These are phyloP conservation scores for Solanum bulbocastanum DNA, from an alignment of 257 asterid genomes.

Conservation along the genomic window DNA sequence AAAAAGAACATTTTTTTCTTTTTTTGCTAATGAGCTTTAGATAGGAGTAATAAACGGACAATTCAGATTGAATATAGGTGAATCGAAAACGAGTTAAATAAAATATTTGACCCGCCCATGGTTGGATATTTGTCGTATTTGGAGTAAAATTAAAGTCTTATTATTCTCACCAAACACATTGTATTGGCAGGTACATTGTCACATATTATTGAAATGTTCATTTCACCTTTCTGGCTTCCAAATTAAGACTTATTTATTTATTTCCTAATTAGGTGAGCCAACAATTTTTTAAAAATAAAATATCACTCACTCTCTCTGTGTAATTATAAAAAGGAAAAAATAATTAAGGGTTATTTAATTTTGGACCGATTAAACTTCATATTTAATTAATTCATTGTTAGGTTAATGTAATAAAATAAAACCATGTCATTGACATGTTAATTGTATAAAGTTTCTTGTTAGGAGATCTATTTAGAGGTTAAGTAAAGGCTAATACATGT, in stretches of 20 bases:
- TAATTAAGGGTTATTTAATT: neutral
- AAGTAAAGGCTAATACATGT: neutral
- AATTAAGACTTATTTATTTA: conserved; percentile 17
- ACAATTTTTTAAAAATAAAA: neutral
- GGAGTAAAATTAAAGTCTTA: conserved; percentile 27
- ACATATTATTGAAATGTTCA: conserved; percentile 27
- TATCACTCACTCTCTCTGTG: neutral
- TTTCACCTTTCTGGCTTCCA: conserved; percentile 50
- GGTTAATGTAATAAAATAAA: neutral
- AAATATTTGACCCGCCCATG: neutral
- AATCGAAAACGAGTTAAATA: neutral
- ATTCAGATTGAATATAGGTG: neutral
- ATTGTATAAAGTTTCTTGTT: neutral
- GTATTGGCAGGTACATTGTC: conserved; percentile 1
- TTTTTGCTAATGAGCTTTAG: neutral
- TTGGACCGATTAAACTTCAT: neutral
- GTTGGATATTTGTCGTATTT: neutral
- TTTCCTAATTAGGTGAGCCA: neutral
- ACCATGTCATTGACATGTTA: neutral
- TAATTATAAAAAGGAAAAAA: neutral
- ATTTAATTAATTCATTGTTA: neutral
- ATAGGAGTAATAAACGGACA: neutral
- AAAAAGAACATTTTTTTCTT: neutral
- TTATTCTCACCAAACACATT: conserved; percentile 38
- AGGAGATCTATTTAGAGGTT: neutral